Base-by-base conservation (phyloP, 495 filamentous ascomycete species). In the Aspergillus bertholletiae region DNA sequence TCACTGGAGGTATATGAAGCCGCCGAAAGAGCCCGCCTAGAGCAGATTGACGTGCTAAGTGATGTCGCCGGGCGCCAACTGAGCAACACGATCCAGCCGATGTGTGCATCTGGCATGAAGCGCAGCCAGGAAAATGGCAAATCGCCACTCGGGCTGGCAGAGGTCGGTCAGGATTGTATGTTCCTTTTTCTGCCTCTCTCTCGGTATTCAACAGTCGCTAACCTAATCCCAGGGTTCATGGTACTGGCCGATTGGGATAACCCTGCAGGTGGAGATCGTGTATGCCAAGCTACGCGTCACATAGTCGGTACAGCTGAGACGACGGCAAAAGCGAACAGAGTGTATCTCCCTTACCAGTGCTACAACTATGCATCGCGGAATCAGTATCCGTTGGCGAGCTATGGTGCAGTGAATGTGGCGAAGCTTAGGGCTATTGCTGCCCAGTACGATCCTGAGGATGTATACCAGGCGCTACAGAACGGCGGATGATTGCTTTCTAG, bases 11-110 rank as follows among this genome's bases (percentile, higher is more conserved):
- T 59, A 17, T 62, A 59, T 46, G 45, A 62, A 11, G 53, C 55
- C 22, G 56, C 53, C 3, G 47, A 62, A 18, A 17, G 32, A 18
- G 24, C 35, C 20, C 60, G 60, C 15, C 43, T 53, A 17, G 41
- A 58, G n/a, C 52, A 58, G 45, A 28, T 50, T 2, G 49, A 55
- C 6, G 20, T 27, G 7, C 39, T 59, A 0, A 46, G 52, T 17
- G 30, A 56, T 22, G 40, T 58, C 13, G 48, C 46, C 24, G 52
- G 60, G 4, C 59, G 7, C 56, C 49, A 9, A 24, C 58, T 41
- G 45, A n/a, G n/a, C n/a, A n/a, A n/a, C n/a, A n/a, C 43, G 24
- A 54, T 59, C 23, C 60, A 62, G 45, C 60, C 60, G 5, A 50
- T 62, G 15, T 45, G 56, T 13, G 51, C 55, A 2, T 47, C 8